These are phyloP conservation scores for Phytopythium litorale DNA, from an alignment of 352 stramenopile genomes.

Conservation along the genomic window DNA sequence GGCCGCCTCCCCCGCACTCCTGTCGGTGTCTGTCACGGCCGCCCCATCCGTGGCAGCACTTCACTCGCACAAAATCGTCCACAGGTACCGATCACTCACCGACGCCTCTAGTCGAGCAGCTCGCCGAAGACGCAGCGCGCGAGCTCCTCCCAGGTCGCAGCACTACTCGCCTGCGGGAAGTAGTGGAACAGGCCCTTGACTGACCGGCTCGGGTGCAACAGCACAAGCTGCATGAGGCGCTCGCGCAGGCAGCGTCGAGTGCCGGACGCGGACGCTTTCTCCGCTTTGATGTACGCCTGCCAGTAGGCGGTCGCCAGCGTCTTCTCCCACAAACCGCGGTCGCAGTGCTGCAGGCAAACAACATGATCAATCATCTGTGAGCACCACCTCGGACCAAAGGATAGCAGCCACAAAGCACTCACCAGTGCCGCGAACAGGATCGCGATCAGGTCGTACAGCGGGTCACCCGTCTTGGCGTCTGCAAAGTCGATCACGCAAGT, in stretches of 20 bases:
- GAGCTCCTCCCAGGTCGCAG: slow-evolving; percentile 57
- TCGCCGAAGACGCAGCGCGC: slow-evolving; percentile 60
- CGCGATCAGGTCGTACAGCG: slow-evolving; percentile 81
- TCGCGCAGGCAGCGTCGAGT: slow-evolving; percentile 35
- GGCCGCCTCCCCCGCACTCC: slow-evolving; percentile 10
- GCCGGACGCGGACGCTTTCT: slow-evolving; percentile 13
- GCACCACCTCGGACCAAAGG: slow-evolving; percentile 4
- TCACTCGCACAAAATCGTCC: slow-evolving; percentile 3
- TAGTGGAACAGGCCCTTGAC: slow-evolving; percentile 70
- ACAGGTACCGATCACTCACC: neutral
- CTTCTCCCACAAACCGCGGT: slow-evolving; percentile 53
- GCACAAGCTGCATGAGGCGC: slow-evolving; percentile 67
- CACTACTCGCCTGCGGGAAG: slow-evolving; percentile 36
- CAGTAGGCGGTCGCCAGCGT: slow-evolving; percentile 65
- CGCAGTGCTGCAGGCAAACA: slow-evolving; percentile 45
- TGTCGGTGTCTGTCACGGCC: slow-evolving; percentile 15
- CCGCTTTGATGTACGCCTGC: slow-evolving; percentile 58
- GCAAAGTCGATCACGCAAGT: slow-evolving; percentile 85
- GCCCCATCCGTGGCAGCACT: slow-evolving; percentile 19
- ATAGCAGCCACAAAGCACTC: slow-evolving; percentile 13
- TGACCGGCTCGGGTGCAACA: slow-evolving; percentile 76
- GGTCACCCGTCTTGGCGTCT: slow-evolving; percentile 82
- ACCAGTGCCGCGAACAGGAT: slow-evolving; percentile 80
- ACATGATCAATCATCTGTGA: neutral
- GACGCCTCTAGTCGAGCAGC: slow-evolving; percentile 31